These are phyloP conservation scores for Penicillium vulpinum DNA, from an alignment of 2,329 filamentous ascomycete genomes.

Conservation along the genomic window DNA sequence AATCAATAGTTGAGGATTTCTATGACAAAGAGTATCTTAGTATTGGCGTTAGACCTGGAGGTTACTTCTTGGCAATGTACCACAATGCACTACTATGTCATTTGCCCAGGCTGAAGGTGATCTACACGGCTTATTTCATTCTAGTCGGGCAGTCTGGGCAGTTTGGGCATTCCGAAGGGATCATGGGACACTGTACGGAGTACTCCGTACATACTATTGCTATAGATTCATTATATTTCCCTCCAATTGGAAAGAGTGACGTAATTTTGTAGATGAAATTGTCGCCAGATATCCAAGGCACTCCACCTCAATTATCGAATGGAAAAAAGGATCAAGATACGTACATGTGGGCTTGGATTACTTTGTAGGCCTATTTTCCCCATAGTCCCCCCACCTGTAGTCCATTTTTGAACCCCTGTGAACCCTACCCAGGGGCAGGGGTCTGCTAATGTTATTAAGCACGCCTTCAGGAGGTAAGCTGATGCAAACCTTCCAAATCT, in stretches of 20 bases:
- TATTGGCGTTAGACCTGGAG: not conserved
- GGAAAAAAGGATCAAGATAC: not conserved
- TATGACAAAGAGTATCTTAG: conserved; percentile 12
- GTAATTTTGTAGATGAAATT: not conserved
- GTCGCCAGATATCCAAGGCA: too few relatives aligned
- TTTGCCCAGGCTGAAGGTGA: conserved; percentile 3
- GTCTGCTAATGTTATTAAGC: too few relatives aligned
- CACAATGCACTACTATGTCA: conserved; percentile 12
- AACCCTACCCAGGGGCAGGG: too few relatives aligned
- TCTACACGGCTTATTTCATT: not conserved
- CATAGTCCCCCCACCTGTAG: not conserved
- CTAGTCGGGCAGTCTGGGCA: not conserved
- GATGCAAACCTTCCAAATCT: too few relatives aligned
- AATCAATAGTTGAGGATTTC: conserved; percentile 1
- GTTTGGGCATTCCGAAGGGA: not conserved
- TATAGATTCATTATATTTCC: not conserved
- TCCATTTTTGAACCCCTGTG: too few relatives aligned
- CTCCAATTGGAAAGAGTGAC: too few relatives aligned
- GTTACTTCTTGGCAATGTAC: conserved; percentile 11
- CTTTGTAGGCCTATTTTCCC: not conserved
- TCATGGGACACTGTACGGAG: not conserved
- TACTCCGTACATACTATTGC: not conserved
- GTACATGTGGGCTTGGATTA: not conserved
- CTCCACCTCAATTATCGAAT: not conserved
- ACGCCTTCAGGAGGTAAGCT: too few relatives aligned